Base-by-base conservation (phyloP, 106 monocot species). In the Dendrobium catenatum region DNA sequence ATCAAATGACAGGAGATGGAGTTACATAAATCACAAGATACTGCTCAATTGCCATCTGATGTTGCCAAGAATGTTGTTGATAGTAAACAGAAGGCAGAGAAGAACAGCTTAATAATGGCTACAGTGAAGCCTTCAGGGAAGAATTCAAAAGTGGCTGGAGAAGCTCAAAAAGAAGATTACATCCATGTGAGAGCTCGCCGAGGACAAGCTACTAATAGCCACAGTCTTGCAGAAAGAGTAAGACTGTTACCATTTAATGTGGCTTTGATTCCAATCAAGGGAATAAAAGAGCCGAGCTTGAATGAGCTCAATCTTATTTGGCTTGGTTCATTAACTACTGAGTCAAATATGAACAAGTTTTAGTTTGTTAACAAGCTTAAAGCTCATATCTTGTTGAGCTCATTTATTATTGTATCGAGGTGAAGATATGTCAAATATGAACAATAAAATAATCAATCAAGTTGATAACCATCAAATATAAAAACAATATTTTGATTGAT, bases 211-310 rank as follows among this genome's bases (percentile, higher is more conserved):
- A 89, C 89, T 11, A 83, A 70, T n/a, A 89, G 89, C 78, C 89
- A 89, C 44, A 89, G 89, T 75, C 89, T 86, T 84, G 89, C 89
- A 37, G 89, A 86, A 82, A 86, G 89, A 77, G 89, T 89, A 86
- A 79, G 73, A 9, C 19, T 42, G 74, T 44, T 20, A 44, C 44
- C 72, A 72, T 64, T 22, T 22, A 54, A 31, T 20, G 33, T 37
- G 16, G 27, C 6, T 2, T 6, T 74, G 29, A 3, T 11, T 51
- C 15, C 51, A 13, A 13, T 44, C 51, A 51, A 51, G 10, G 11
- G 51, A 16, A 2, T 15, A 51, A 51, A 51, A 0, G 13, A 51
- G 51, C 51, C 1, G 51, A 44, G 16, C 15, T 24, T 64, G 24
- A 64, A 64, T 7, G 64, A 22, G 24, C 9, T 24, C 3, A 6